Evolutionary conservation across 164 flowering plant genomes (phyloP).

Genomic region (Euptelea pleiosperma): DNA sequence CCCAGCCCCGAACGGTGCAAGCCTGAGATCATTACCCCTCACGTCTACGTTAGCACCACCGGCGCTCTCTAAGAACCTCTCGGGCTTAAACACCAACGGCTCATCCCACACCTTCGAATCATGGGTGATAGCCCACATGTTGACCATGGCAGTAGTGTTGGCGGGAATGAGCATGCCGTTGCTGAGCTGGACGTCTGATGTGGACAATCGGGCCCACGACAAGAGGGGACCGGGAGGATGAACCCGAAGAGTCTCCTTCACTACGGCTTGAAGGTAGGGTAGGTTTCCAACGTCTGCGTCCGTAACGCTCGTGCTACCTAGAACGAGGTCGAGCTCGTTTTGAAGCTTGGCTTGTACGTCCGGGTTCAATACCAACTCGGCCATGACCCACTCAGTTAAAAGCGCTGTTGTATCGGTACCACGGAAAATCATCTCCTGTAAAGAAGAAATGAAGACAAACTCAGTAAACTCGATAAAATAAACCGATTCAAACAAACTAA

Average conservation of each 20-base stretch:
- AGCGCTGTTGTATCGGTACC: constrained; percentile 56
- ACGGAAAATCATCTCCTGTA: constrained; percentile 59
- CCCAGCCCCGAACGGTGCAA: constrained; percentile 62
- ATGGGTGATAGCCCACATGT: constrained; percentile 78
- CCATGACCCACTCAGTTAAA: constrained; percentile 52
- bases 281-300: constrained; percentile 34
- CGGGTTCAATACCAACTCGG: constrained; percentile 41
- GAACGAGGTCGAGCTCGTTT: constrained; percentile 30
- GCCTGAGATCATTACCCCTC: constrained; percentile 46
- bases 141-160: constrained; percentile 63
- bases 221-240: constrained; percentile 64
- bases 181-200: constrained; percentile 48
- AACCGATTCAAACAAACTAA: background rate
- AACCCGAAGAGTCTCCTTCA: constrained; percentile 42
- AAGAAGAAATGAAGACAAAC: background rate
- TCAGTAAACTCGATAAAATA: background rate
- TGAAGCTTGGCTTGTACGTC: constrained; percentile 38
- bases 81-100: constrained; percentile 40
- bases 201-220: constrained; percentile 50
- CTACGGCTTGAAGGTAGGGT: constrained; percentile 43
- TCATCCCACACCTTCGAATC: constrained; percentile 48
- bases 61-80: constrained; percentile 33
- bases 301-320: constrained; percentile 18
- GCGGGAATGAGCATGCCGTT: constrained; percentile 49
- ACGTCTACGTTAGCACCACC: constrained; percentile 42